phyloP scores from a whole-genome alignment of 169 alveolate genomes.

The Plasmodium fragile region DNA sequence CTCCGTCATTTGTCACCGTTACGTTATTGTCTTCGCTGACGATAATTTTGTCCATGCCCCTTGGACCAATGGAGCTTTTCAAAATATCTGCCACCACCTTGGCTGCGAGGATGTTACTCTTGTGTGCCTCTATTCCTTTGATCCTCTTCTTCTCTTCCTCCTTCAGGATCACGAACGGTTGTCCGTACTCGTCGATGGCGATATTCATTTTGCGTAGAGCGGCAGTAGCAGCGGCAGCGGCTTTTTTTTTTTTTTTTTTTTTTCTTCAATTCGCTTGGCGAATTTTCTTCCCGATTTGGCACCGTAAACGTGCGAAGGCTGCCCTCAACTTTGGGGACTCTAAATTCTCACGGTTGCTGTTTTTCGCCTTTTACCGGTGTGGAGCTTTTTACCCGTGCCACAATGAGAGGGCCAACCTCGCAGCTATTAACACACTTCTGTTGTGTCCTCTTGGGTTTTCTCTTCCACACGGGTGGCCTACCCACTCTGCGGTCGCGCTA shows the following conservation, averaged over 20 bases:
- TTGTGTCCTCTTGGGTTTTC: too few species aligned
- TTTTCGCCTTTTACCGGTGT: too few species aligned
- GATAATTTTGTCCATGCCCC: conserved; percentile 99
- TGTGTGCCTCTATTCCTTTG: conserved; percentile 98
- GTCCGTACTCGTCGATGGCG: conserved; percentile 98
- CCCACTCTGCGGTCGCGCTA: neutral
- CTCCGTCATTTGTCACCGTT: conserved; percentile 98
- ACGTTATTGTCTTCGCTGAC: conserved; percentile 99
- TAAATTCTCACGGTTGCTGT: too few species aligned
- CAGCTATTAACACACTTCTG: too few species aligned
- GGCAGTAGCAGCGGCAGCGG: too few species aligned
- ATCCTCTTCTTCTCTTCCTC: conserved; percentile 97
- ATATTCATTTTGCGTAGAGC: too few species aligned
- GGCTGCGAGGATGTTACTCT: conserved; percentile 98
- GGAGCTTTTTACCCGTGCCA: too few species aligned
- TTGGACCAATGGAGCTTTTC: conserved; percentile 98
- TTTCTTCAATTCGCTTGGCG: neutral
- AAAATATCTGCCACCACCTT: conserved; percentile 96
- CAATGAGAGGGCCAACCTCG: too few species aligned
- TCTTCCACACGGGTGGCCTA: too few species aligned
- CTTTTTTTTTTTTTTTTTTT: neutral
- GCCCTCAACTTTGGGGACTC: too few species aligned
- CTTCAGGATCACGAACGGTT: conserved; percentile 97
- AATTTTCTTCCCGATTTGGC: too few species aligned
- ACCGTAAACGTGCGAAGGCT: too few species aligned